phyloP scores from a whole-genome alignment of 2,329 filamentous ascomycete species.

The Colletotrichum destructivum region DNA sequence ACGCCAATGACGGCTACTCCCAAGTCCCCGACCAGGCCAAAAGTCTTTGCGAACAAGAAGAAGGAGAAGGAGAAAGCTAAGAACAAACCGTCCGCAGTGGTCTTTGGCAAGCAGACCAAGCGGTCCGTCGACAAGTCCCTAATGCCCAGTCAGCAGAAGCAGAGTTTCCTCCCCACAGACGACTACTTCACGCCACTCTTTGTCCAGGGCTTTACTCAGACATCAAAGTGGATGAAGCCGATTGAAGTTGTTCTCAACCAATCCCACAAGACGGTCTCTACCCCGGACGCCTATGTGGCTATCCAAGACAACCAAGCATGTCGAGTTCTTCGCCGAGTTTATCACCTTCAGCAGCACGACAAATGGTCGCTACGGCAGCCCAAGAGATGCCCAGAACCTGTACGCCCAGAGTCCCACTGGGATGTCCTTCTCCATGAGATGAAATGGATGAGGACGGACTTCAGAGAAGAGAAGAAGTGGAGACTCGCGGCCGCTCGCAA shows the following conservation, averaged over 20 bases:
- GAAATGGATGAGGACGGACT: conserved; percentile 99
- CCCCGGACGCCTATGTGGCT: conserved; percentile 85
- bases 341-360: conserved; percentile 90
- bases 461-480: conserved; percentile 94
- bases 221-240: conserved; percentile 72
- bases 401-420: conserved; percentile 83
- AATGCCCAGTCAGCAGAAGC: conserved; percentile 58
- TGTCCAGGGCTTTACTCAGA: conserved; percentile 70
- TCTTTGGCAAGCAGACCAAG: conserved; percentile 80
- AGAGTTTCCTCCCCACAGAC: conserved; percentile 64
- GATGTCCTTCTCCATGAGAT: conserved; percentile 91
- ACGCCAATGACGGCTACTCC: conserved; percentile 61
- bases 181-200: conserved; percentile 77
- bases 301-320: conserved; percentile 91
- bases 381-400: conserved; percentile 86
- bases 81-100: conserved; percentile 79
- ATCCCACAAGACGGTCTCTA: conserved; percentile 91
- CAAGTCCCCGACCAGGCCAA: conserved; percentile 57
- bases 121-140: conserved; percentile 64
- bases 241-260: conserved; percentile 82
- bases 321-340: conserved; percentile 87
- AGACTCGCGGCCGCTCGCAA: conserved; percentile 86
- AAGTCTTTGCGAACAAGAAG: conserved; percentile 54
- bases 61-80: conserved; percentile 73
- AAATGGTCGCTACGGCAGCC: conserved; percentile 94